phyloP scores from a whole-genome alignment of 371 early-diverging fungal genomes.

The Sporodiniella umbellata region DNA sequence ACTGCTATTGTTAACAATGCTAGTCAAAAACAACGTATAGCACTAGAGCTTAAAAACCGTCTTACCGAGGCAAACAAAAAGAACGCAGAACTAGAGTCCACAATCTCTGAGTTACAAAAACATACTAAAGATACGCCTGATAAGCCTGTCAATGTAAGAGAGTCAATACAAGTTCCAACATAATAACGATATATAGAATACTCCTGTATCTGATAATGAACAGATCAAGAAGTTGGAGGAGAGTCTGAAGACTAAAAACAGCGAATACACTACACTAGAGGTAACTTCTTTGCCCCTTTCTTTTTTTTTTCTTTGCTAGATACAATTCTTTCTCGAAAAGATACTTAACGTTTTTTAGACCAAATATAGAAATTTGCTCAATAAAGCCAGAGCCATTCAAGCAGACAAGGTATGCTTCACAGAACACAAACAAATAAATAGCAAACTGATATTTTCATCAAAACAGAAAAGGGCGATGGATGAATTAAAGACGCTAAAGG shows the following conservation, averaged over 20 bases:
- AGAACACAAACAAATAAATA: not conserved
- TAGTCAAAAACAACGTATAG: slow-evolving; percentile 17
- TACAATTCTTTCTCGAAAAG: no score
- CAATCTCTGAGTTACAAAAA: not conserved
- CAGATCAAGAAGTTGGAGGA: slow-evolving; percentile 8
- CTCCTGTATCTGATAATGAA: slow-evolving; percentile 2
- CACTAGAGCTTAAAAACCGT: slow-evolving; percentile 13
- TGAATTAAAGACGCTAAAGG: not conserved
- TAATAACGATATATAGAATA: not conserved
- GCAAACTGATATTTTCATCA: not conserved
- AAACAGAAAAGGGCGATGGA: not conserved
- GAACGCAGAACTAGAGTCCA: slow-evolving; percentile 7
- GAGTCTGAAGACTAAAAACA: slow-evolving; percentile 2
- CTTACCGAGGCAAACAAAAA: not conserved
- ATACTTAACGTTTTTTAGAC: no score
- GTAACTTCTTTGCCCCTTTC: not conserved
- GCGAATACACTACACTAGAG: slow-evolving; percentile 8
- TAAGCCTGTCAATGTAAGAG: not conserved
- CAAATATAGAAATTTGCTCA: not conserved
- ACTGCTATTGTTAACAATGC: not conserved
- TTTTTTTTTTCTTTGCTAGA: not conserved
- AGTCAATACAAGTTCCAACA: not conserved
- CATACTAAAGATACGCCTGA: not conserved
- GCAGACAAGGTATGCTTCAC: not conserved
- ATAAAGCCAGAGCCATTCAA: not conserved